Percentiles rank a stretch among this genome's conserved stretches.
Conservation (phyloP, 306 rosid genomes). For the Cucurbita maxima region DNA sequence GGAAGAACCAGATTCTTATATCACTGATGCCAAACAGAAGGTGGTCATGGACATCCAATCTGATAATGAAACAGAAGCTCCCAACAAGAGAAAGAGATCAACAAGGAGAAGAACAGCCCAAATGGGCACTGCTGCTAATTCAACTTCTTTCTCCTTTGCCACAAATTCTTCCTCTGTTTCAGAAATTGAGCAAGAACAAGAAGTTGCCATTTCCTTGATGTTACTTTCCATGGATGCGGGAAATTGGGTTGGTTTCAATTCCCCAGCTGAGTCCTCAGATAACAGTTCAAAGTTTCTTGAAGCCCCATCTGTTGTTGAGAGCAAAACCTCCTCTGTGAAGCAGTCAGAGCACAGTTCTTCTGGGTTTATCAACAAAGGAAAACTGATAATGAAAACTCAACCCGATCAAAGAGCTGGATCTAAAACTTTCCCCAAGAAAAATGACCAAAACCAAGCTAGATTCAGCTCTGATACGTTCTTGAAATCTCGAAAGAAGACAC, state of each 20-base stretch:
- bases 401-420: not conserved
- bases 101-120: constrained; percentile 43
- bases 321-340: not conserved
- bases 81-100: constrained; percentile 39
- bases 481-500: not conserved
- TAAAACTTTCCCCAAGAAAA: not conserved
- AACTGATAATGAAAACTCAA: not conserved
- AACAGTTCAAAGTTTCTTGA: constrained; percentile 32
- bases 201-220: constrained; percentile 81
- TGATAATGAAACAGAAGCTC: constrained; percentile 49
- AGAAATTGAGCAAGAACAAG: constrained; percentile 69
- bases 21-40: constrained; percentile 22
- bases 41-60: constrained; percentile 44
- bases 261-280: constrained; percentile 48
- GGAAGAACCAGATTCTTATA: constrained; percentile 64
- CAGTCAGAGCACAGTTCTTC: not conserved
- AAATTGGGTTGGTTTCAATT: constrained; percentile 36
- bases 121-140: constrained; percentile 9
- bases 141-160: constrained; percentile 27
- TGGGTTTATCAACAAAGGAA: not conserved
- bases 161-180: constrained; percentile 39
- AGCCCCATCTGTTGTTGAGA: constrained; percentile 22
- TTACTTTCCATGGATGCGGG: constrained; percentile 64
- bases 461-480: constrained; percentile 8
- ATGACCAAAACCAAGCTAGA: constrained; percentile 9